Evolutionary conservation across 352 stramenopile genomes (phyloP).

Genomic region (Halophytophthora polymorphica): DNA sequence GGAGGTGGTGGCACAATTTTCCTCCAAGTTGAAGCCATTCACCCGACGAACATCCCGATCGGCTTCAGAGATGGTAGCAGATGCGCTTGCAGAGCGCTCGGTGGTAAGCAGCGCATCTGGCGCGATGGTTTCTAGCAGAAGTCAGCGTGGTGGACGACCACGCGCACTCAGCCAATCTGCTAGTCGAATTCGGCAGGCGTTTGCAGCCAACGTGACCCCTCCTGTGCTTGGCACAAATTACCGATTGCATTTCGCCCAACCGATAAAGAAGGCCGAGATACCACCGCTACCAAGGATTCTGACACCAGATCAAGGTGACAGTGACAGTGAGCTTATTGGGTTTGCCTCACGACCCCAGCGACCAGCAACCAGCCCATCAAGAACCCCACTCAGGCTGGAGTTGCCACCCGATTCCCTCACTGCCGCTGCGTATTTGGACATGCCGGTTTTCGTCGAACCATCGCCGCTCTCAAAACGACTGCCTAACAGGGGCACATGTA

Average conservation of each 20-base stretch:
- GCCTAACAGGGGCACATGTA: conserved; percentile 23
- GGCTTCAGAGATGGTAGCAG: conserved; percentile 2
- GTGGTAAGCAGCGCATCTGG: conserved; percentile 2
- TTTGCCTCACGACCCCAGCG: neutral
- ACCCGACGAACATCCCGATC: neutral
- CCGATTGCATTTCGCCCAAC: conserved; percentile 13
- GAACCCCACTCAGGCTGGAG: conserved; percentile 12
- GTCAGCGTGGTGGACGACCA: conserved; percentile 5
- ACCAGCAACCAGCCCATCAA: conserved; percentile 7
- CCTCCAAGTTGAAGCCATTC: conserved; percentile 11
- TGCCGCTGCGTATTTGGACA: conserved; percentile 29
- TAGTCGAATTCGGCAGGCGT: conserved; percentile 19
- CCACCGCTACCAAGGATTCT: conserved; percentile 1
- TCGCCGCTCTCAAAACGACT: conserved; percentile 44
- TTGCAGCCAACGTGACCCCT: conserved; percentile 11
- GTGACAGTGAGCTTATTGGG: neutral
- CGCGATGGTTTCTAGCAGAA: neutral
- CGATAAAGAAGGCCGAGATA: conserved; percentile 11
- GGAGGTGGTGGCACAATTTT: conserved; percentile 24
- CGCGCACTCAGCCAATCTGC: conserved; percentile 13
- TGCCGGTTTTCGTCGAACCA: conserved; percentile 42
- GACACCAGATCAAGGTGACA: neutral
- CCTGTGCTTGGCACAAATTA: conserved; percentile 20
- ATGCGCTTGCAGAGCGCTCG: neutral
- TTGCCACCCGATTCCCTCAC: conserved; percentile 21